Percentiles rank a stretch among this genome's conserved stretches.
phyloP scores from a whole-genome alignment of 345 rosid genomes.

The Clausena lansium region DNA sequence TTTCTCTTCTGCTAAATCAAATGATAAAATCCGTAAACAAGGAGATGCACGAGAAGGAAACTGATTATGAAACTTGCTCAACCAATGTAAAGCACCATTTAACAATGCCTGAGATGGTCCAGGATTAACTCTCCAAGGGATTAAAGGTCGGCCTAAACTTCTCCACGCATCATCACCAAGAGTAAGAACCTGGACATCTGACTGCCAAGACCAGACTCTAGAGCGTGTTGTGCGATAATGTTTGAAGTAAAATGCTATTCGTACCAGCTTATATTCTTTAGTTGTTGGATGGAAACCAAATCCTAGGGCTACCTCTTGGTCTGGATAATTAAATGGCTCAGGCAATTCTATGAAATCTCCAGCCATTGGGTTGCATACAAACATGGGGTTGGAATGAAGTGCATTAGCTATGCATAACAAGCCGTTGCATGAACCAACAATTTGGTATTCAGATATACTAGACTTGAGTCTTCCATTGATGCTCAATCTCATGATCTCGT shows the following conservation, averaged over 20 bases:
- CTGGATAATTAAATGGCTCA: neutral
- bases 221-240: neutral
- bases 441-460: neutral
- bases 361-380: neutral
- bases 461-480: neutral
- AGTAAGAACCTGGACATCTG: neutral
- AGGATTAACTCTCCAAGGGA: neutral
- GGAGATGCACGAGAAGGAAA: neutral
- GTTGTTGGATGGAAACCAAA: neutral
- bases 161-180: slow-evolving; percentile 1
- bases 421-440: neutral
- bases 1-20: neutral
- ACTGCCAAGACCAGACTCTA: neutral
- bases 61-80: neutral
- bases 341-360: neutral
- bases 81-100: slow-evolving; percentile 7
- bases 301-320: neutral
- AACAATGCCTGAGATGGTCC: neutral
- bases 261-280: neutral
- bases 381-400: neutral
- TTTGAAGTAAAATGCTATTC: neutral
- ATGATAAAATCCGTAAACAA: neutral
- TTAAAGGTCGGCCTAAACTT: neutral
- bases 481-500: neutral
- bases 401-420: neutral